A percentile compares a stretch with the other conserved stretches of the same genome.
Evolutionary conservation across 1,139 yeast species (phyloP).

Genomic region (Geotrichum cucujoidarum): DNA sequence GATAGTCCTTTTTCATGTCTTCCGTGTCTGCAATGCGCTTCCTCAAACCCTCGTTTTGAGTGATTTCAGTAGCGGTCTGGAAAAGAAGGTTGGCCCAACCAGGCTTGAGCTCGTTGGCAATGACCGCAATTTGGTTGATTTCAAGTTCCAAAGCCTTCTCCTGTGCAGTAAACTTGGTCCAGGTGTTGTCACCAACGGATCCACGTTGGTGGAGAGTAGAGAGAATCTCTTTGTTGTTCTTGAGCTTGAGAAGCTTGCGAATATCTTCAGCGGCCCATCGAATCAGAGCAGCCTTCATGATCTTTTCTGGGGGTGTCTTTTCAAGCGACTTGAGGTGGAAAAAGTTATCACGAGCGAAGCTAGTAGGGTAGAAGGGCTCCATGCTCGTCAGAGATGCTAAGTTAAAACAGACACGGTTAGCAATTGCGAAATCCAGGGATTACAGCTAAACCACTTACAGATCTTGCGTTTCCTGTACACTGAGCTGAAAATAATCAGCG

Average conservation of each 20-base stretch:
- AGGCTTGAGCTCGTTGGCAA: conserved; percentile 65
- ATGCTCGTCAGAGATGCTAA: conserved; percentile 6
- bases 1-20: conserved; percentile 28
- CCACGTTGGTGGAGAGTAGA: conserved; percentile 78
- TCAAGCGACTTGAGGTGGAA: conserved; percentile 48
- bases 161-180: conserved; percentile 73
- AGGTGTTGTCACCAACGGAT: conserved; percentile 82
- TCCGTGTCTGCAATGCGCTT: conserved; percentile 69
- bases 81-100: conserved; percentile 80
- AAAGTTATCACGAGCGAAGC: conserved; percentile 56
- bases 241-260: conserved; percentile 61
- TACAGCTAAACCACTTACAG: conserved; percentile 23
- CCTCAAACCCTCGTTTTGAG: conserved; percentile 86
- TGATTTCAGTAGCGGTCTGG: conserved; percentile 79
- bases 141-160: conserved; percentile 76
- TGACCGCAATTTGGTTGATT: conserved; percentile 68
- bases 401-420: background rate
- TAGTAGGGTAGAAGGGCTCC: conserved; percentile 14
- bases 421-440: background rate
- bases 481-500: conserved; percentile 70
- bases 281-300: conserved; percentile 77
- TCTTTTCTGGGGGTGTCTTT: conserved; percentile 73
- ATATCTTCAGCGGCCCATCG: conserved; percentile 71
- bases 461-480: conserved; percentile 61
- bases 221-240: conserved; percentile 66